Evolutionary conservation across 495 filamentous ascomycete species (phyloP).

Genomic region (Neurospora sp.): DNA sequence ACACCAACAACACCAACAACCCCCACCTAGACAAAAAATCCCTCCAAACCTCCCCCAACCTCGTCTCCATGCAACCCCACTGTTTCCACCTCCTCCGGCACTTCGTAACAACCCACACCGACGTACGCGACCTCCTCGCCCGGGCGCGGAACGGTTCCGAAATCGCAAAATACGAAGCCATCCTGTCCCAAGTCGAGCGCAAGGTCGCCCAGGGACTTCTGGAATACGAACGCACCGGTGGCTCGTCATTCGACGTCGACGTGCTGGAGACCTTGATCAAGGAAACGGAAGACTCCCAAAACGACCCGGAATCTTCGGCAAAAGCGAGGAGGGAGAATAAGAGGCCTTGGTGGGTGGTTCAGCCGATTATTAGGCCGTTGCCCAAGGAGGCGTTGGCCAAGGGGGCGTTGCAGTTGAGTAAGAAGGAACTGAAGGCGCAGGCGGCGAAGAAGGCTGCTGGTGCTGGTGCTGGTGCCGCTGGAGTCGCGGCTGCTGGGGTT

Average conservation of each 20-base stretch:
- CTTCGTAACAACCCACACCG: constrained; percentile 62
- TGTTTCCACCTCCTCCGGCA: constrained; percentile 85
- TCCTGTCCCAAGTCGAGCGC: constrained; percentile 47
- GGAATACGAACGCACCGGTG: constrained; percentile 51
- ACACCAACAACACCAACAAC: neutral
- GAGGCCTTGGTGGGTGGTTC: constrained; percentile 85
- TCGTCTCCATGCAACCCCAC: constrained; percentile 80
- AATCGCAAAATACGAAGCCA: constrained; percentile 58
- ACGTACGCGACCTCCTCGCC: constrained; percentile 76
- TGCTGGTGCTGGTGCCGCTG: neutral
- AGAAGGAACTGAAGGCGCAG: constrained; percentile 36
- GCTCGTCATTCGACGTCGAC: constrained; percentile 43
- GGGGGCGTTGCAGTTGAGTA: constrained; percentile 60
- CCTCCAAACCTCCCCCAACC: constrained; percentile 50
- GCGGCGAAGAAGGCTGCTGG: constrained; percentile 7
- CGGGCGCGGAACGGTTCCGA: constrained; percentile 48
- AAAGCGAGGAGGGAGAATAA: constrained; percentile 59
- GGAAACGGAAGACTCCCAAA: constrained; percentile 11
- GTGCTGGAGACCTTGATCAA: constrained; percentile 4
- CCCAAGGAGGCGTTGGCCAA: constrained; percentile 81
- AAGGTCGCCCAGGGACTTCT: constrained; percentile 62
- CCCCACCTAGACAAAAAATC: constrained; percentile 22
- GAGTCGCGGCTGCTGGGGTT: constrained; percentile 7
- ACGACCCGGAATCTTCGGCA: constrained; percentile 47
- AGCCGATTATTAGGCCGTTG: constrained; percentile 79